phyloP scores from a whole-genome alignment of 495 filamentous ascomycete genomes.

The Penicillium soppii region DNA sequence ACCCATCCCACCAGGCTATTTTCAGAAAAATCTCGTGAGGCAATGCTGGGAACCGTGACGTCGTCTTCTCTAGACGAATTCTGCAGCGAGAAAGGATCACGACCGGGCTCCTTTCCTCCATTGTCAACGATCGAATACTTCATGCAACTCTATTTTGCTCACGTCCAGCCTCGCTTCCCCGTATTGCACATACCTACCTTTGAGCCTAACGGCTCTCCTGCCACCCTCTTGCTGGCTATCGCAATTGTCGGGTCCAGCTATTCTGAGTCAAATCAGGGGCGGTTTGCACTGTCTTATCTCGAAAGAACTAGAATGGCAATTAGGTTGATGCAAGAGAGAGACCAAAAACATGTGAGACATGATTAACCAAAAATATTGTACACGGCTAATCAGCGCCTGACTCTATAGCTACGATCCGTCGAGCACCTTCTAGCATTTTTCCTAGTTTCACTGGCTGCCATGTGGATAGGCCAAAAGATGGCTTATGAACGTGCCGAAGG shows the following conservation, averaged over 20 bases:
- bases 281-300: constrained; percentile 21
- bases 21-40: neutral
- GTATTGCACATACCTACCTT: constrained; percentile 28
- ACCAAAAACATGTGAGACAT: constrained; percentile 3
- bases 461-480: constrained; percentile 25
- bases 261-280: constrained; percentile 14
- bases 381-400: neutral
- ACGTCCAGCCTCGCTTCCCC: constrained; percentile 26
- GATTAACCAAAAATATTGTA: no score
- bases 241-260: constrained; percentile 24
- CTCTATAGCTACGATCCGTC: constrained; percentile 12
- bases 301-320: constrained; percentile 17
- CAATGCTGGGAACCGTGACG: neutral
- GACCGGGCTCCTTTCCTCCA: neutral
- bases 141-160: constrained; percentile 21
- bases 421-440: constrained; percentile 25
- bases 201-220: constrained; percentile 11
- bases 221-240: constrained; percentile 23
- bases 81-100: neutral
- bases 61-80: neutral
- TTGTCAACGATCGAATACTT: constrained; percentile 19
- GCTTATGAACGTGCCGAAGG: constrained; percentile 26
- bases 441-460: constrained; percentile 21
- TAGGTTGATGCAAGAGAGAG: constrained; percentile 5
- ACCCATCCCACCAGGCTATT: neutral